Percentiles rank a stretch among this genome's conserved stretches.
Evolutionary conservation across 345 rosid genomes (phyloP).

Genomic region (Sonneratia alba): DNA sequence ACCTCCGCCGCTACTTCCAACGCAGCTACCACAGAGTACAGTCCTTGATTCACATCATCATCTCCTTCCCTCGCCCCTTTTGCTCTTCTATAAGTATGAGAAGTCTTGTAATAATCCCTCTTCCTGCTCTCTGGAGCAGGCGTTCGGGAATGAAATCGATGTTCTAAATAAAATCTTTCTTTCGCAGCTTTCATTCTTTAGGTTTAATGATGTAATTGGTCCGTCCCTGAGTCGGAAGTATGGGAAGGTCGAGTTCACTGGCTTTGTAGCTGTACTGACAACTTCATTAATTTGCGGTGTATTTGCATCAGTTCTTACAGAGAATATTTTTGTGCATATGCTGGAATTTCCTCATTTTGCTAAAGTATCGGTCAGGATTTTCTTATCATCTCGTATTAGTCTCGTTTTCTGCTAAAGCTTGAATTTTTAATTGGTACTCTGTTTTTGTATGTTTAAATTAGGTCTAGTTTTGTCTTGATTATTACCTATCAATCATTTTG

Average conservation of each 20-base stretch:
- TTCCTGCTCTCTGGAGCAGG: not conserved
- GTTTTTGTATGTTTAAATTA: not conserved
- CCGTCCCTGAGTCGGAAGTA: no score
- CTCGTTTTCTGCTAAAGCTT: not conserved
- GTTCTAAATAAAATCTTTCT: not conserved
- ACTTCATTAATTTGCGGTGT: not conserved
- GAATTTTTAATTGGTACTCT: not conserved
- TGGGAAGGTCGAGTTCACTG: no score
- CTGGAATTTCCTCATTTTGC: not conserved
- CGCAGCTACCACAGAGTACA: no score
- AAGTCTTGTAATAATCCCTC: no score
- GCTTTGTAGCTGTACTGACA: no score
- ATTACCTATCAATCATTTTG: no score
- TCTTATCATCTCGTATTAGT: not conserved
- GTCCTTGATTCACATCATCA: no score
- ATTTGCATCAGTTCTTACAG: not conserved
- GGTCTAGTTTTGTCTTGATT: not conserved
- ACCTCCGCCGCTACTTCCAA: no score
- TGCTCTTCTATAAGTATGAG: no score
- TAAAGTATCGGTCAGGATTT: not conserved
- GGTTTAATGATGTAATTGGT: not conserved
- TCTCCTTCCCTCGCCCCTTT: not conserved
- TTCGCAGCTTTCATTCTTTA: not conserved
- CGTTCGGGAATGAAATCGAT: not conserved
- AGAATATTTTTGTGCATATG: not conserved